phyloP scores from a whole-genome alignment of 2,329 filamentous ascomycete species.

The Claviceps monticola region DNA sequence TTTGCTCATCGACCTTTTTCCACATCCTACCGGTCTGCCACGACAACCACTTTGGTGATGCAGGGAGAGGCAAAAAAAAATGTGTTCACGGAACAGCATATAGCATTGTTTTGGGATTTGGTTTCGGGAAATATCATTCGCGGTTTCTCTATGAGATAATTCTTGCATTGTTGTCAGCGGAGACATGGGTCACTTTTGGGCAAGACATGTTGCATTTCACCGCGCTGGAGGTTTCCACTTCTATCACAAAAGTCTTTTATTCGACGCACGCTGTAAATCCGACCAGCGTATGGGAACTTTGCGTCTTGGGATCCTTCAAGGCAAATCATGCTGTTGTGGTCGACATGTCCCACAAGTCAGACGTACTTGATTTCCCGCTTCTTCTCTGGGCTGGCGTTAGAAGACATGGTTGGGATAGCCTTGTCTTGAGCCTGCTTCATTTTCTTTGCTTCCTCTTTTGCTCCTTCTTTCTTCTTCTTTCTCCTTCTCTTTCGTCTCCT shows the following conservation, averaged over 20 bases:
- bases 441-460: not conserved
- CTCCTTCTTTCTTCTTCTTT: not conserved
- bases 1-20: not conserved
- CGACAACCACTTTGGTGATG: conserved; percentile 4
- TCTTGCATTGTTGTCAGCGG: conserved; percentile 26
- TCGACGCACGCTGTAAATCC: conserved; percentile 3
- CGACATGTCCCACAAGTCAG: conserved; percentile 8
- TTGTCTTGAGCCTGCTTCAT: not conserved
- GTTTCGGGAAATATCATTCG: not conserved
- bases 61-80: conserved; percentile 10
- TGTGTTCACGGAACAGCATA: conserved; percentile 13
- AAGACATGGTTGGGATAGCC: conserved; percentile 5
- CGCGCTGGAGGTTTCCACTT: not conserved
- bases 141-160: conserved; percentile 14
- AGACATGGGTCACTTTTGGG: conserved; percentile 15
- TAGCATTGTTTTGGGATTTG: conserved; percentile 10
- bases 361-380: conserved; percentile 7
- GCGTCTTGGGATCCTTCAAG: not conserved
- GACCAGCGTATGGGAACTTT: not conserved
- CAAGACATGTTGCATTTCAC: conserved; percentile 7
- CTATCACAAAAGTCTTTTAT: conserved; percentile 1
- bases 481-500: not conserved
- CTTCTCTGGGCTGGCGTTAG: conserved; percentile 8
- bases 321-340: conserved; percentile 1
- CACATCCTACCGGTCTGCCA: not conserved